Conservation (phyloP, 2,329 filamentous ascomycete genomes). For the Nemania sp. region DNA sequence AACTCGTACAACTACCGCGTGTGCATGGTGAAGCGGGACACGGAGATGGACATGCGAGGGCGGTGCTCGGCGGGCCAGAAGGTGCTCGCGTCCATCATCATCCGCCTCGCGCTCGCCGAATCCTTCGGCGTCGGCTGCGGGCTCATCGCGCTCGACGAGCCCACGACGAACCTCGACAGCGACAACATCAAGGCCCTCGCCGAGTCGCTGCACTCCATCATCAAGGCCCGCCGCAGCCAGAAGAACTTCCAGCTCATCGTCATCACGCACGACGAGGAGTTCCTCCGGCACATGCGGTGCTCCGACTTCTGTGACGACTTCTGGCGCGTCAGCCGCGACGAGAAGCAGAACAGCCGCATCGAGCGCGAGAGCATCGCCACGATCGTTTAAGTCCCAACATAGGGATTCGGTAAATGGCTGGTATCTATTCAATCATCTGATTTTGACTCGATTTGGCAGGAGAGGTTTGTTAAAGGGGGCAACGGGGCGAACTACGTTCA, state of each 20-base stretch:
- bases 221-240: conserved; percentile 80
- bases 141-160: conserved; percentile 94
- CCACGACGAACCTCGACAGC: conserved; percentile 92
- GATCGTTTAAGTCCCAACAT: conserved; percentile 39
- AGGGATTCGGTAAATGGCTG: background rate
- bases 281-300: conserved; percentile 90
- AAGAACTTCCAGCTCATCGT: conserved; percentile 97
- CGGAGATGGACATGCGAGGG: conserved; percentile 99
- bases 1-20: conserved; percentile 96
- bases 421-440: too few species aligned
- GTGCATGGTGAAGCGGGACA: conserved; percentile 96
- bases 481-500: background rate
- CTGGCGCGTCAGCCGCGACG: conserved; percentile 82
- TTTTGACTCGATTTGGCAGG: conserved; percentile 7
- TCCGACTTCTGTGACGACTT: conserved; percentile 92
- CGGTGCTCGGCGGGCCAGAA: conserved; percentile 96
- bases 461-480: too few species aligned
- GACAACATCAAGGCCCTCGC: conserved; percentile 94
- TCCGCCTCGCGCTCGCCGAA: conserved; percentile 92
- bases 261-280: conserved; percentile 98
- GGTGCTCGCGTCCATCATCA: conserved; percentile 95
- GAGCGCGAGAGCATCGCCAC: conserved; percentile 66
- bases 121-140: conserved; percentile 97
- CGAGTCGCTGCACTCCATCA: conserved; percentile 83
- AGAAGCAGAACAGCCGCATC: conserved; percentile 86